phyloP scores from a whole-genome alignment of 1,139 yeast species.

The Zygosaccharomyces pseudobailii region DNA sequence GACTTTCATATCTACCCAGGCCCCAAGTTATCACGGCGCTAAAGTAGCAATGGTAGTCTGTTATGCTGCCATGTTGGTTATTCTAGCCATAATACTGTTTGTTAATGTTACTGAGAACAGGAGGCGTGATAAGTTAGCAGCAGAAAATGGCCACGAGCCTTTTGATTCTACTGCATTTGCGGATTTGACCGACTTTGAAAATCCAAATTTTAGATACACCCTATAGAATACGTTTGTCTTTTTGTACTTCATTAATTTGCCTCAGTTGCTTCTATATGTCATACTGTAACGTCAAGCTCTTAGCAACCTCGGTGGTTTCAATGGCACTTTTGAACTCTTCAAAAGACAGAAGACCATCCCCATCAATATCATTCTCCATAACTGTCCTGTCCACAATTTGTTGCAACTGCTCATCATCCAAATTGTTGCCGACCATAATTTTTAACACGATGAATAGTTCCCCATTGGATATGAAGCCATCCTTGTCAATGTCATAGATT shows the following conservation, averaged over 20 bases:
- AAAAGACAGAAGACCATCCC: slow-evolving; percentile 82
- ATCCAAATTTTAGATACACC: slow-evolving; percentile 44
- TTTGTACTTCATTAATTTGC: background rate
- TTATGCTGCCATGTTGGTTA: slow-evolving; percentile 22
- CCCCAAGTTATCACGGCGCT: slow-evolving; percentile 47
- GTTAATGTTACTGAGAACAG: slow-evolving; percentile 25
- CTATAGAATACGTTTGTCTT: slow-evolving; percentile 11
- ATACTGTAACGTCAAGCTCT: slow-evolving; percentile 46
- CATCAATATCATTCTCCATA: slow-evolving; percentile 89
- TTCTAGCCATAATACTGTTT: slow-evolving; percentile 24
- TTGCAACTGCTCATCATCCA: slow-evolving; percentile 83
- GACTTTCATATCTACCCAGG: slow-evolving; percentile 49
- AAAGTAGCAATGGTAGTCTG: slow-evolving; percentile 40
- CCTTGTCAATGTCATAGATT: slow-evolving; percentile 92
- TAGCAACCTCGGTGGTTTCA: slow-evolving; percentile 61
- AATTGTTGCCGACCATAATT: slow-evolving; percentile 94
- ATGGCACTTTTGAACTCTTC: slow-evolving; percentile 80
- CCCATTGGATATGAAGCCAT: slow-evolving; percentile 92
- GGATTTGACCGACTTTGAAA: slow-evolving; percentile 48
- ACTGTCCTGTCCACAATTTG: slow-evolving; percentile 94
- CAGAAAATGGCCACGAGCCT: slow-evolving; percentile 20
- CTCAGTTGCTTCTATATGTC: slow-evolving; percentile 17
- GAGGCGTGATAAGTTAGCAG: slow-evolving; percentile 24
- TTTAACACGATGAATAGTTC: slow-evolving; percentile 88
- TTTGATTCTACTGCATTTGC: slow-evolving; percentile 43